phyloP scores from a whole-genome alignment of 495 filamentous ascomycete species.

The Aspergillus sclerotiicarbonarius region DNA sequence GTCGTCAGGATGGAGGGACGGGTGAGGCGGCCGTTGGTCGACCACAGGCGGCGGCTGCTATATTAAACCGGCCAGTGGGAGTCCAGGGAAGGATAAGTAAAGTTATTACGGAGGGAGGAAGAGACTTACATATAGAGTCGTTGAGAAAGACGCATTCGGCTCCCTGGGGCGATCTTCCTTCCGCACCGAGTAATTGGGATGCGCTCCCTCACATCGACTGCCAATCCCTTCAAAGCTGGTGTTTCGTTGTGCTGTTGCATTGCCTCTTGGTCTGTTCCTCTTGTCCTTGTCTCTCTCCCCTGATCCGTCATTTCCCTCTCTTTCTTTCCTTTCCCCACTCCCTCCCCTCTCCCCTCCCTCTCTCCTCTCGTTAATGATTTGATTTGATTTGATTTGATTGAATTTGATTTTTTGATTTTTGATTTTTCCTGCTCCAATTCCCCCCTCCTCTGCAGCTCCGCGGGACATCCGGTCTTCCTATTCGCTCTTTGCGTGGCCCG shows the following conservation, averaged over 20 bases:
- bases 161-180: neutral
- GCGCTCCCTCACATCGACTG: neutral
- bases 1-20: too few relatives aligned
- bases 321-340: slow-evolving; percentile 7
- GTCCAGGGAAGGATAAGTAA: neutral
- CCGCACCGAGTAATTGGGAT: neutral
- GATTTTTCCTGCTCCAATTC: neutral
- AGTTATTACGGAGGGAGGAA: neutral
- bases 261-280: neutral
- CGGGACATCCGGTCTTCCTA: slow-evolving; percentile 1
- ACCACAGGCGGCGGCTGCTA: neutral
- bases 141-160: slow-evolving; percentile 5
- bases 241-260: neutral
- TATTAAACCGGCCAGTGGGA: neutral
- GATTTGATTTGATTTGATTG: too few relatives aligned
- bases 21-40: neutral
- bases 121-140: neutral
- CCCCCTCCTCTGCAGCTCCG: neutral
- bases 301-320: slow-evolving; percentile 6
- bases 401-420: neutral
- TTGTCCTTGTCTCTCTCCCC: slow-evolving; percentile 2
- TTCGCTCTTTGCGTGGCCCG: slow-evolving; percentile 4
- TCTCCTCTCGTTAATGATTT: neutral
- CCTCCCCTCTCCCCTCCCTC: slow-evolving; percentile 23
- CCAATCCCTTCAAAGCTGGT: neutral